These are phyloP conservation scores for Penicillium sp. DNA, from an alignment of 2,329 filamentous ascomycete genomes.

Conservation along the genomic window DNA sequence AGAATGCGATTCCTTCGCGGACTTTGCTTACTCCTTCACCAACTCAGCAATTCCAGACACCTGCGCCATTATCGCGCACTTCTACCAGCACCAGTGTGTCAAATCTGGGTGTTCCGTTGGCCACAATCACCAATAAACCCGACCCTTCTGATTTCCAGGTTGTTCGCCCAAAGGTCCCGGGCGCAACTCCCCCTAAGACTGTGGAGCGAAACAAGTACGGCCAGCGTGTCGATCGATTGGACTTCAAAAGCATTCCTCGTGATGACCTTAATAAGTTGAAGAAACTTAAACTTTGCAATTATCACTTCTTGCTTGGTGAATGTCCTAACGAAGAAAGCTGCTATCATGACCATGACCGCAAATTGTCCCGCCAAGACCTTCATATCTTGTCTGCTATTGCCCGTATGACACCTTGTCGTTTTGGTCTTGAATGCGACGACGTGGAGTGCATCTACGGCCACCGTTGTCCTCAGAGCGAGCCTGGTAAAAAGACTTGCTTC, in stretches of 20 bases:
- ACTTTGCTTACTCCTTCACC: constrained; percentile 39
- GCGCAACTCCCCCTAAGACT: constrained; percentile 29
- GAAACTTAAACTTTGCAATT: constrained; percentile 65
- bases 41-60: constrained; percentile 30
- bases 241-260: constrained; percentile 53
- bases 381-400: constrained; percentile 60
- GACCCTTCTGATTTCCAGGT: constrained; percentile 44
- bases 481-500: constrained; percentile 57
- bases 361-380: constrained; percentile 55
- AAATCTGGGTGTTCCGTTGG: constrained; percentile 35
- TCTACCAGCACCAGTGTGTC: constrained; percentile 45
- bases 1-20: constrained; percentile 31
- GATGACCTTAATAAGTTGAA: constrained; percentile 62
- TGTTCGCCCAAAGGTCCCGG: constrained; percentile 38
- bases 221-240: constrained; percentile 60
- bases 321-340: constrained; percentile 58
- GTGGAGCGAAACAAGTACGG: constrained; percentile 61
- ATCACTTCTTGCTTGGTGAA: constrained; percentile 60
- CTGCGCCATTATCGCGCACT: constrained; percentile 34
- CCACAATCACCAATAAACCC: constrained; percentile 36
- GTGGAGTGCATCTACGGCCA: constrained; percentile 66
- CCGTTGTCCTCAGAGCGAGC: constrained; percentile 58
- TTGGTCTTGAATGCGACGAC: constrained; percentile 60
- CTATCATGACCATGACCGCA: constrained; percentile 56
- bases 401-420: constrained; percentile 64